phyloP scores from a whole-genome alignment of 2,329 filamentous ascomycete genomes.

The Cordyceps cicadae region DNA sequence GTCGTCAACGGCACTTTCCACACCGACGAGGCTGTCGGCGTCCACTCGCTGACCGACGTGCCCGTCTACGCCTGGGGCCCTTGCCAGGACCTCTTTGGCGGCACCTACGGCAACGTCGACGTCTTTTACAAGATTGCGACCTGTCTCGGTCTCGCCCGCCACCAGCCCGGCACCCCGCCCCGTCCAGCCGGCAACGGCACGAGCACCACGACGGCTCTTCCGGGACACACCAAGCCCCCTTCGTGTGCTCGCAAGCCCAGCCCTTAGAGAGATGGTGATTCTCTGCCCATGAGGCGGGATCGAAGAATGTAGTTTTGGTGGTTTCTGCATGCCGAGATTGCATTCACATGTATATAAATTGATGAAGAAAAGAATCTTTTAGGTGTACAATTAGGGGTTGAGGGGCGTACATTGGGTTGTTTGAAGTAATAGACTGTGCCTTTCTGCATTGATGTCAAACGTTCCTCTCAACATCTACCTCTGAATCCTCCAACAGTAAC shows the following conservation, averaged over 20 bases:
- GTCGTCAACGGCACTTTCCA: slow-evolving; percentile 69
- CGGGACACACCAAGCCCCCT: not conserved
- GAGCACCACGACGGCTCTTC: not conserved
- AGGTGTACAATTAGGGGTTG: slow-evolving; percentile 3
- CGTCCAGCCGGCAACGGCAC: not conserved
- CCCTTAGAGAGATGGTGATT: not conserved
- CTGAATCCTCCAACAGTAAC: not conserved
- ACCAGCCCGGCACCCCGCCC: slow-evolving; percentile 14
- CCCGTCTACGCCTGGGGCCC: slow-evolving; percentile 72
- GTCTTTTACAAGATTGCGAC: slow-evolving; percentile 67
- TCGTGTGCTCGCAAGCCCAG: not conserved
- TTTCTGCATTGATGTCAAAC: not conserved
- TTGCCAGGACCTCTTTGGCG: slow-evolving; percentile 68
- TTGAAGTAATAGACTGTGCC: not conserved
- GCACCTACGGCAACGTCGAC: slow-evolving; percentile 62
- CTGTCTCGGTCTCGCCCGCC: slow-evolving; percentile 49
- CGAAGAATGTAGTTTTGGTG: not conserved
- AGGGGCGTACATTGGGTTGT: not conserved
- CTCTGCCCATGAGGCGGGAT: not conserved
- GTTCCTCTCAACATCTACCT: not conserved
- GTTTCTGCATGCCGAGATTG: not conserved
- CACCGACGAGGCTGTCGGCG: slow-evolving; percentile 54
- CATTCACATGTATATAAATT: not conserved
- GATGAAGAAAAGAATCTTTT: not conserved
- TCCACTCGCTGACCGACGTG: slow-evolving; percentile 71